Base-by-base conservation (phyloP, 139 green algal species). In the Chlorokybus atmophyticus region DNA sequence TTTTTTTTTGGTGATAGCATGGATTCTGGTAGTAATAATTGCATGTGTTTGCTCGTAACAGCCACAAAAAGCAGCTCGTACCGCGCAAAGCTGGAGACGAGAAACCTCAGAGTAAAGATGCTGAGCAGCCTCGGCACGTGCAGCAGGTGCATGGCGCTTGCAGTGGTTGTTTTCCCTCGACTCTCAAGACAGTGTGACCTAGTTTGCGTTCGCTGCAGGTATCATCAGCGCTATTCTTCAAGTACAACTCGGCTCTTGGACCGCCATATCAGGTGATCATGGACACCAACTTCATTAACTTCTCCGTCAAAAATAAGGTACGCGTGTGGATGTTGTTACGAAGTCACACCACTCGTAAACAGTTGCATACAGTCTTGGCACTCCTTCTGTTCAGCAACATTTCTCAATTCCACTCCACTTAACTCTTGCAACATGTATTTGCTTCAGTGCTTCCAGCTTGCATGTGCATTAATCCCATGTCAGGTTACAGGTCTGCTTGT, bases 201-300 rank as follows among this genome's bases (percentile, higher is more conserved):
- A 10, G 17, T 59, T 10, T 55, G 26, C 14, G 4, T 56, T 68
- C 56, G 17, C 61, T 27, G 14, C 57, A 70, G 17, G 38, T 59
- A 19, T 85, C 86, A 0, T 76, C 87, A 1, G 83, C 86, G 8
- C 66, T 99, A 28, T 99, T 97, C 65, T 96, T 97, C 80, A 80
- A 85, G 27, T 91, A 97, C 75, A 99, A 99, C 74, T 87, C 85
- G 6, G 83, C 94, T 64, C 76, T 99, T 14, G 92, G 92, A 0
- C 92, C 90, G 21, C 92, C 92, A 21, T 99, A 99, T 73, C 82
- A 92, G 44, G 83, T 99, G 23, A 68, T 99, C 3, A 76, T 98
- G 14, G 92, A 99, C 59, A 99, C 92, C 50, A 99, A 99, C 79
- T 99, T 99, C 79, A 99, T 99, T 71, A 98, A 99, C 66, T 97